Evolutionary conservation across 75 land plant genomes (phyloP).

Genomic region (Picea glauca): DNA sequence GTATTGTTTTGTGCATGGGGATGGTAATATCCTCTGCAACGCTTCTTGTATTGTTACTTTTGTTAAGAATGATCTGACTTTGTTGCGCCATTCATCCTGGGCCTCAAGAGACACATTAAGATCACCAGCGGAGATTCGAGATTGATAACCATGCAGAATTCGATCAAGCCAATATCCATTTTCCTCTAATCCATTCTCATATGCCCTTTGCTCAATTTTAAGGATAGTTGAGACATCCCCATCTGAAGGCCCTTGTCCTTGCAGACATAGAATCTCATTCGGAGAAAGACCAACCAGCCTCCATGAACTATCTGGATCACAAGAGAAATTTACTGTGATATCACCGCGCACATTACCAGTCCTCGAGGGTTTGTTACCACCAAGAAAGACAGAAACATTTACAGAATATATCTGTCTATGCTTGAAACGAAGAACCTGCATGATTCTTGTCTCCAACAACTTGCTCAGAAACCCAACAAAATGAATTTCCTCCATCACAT

Average conservation of each 20-base stretch:
- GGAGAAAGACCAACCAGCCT: constrained; percentile 42
- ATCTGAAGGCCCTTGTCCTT: too few relatives aligned
- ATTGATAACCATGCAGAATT: too few relatives aligned
- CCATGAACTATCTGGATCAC: constrained; percentile 90
- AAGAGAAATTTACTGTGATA: constrained; percentile 86
- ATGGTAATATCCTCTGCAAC: constrained; percentile 72
- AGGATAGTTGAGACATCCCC: too few relatives aligned
- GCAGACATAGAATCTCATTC: too few relatives aligned
- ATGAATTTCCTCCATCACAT: constrained; percentile 94
- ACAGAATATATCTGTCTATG: too few relatives aligned
- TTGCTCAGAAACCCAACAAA: constrained; percentile 81
- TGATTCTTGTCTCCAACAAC: constrained; percentile 85
- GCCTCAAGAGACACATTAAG: constrained; percentile 21
- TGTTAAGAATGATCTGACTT: constrained; percentile 58
- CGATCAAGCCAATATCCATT: too few relatives aligned
- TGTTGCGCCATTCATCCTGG: constrained; percentile 74
- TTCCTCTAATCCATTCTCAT: too few relatives aligned
- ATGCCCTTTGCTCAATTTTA: too few relatives aligned
- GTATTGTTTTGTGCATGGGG: constrained; percentile 76
- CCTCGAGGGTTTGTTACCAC: constrained; percentile 87
- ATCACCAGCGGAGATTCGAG: too few relatives aligned
- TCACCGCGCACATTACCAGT: constrained; percentile 83
- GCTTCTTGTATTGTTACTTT: constrained; percentile 62
- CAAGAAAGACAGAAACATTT: too few relatives aligned
- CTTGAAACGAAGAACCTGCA: constrained; percentile 59